phyloP scores from a whole-genome alignment of 2,329 filamentous ascomycete genomes.

The Fusarium aywerte region DNA sequence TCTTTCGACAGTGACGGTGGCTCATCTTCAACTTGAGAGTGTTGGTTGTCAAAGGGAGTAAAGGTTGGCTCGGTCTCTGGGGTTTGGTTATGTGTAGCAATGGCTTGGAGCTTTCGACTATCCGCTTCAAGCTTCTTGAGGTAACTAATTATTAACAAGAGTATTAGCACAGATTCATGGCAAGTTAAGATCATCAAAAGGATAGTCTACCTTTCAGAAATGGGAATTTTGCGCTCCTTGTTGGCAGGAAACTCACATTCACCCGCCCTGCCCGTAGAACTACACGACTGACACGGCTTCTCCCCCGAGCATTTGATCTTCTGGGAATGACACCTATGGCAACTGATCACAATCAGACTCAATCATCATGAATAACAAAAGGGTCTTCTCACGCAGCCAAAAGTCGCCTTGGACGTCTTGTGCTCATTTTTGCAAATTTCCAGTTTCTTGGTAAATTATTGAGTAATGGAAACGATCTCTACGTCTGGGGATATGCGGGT shows the following conservation, averaged over 20 bases:
- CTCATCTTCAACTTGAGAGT: conserved; percentile 34
- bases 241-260: conserved; percentile 55
- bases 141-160: not conserved
- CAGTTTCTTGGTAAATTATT: conserved; percentile 10
- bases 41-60: conserved; percentile 16
- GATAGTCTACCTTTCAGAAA: conserved; percentile 23
- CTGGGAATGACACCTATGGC: conserved; percentile 57
- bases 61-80: conserved; percentile 22
- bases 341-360: conserved; percentile 39
- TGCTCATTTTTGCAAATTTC: conserved; percentile 26
- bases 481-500: conserved; percentile 22
- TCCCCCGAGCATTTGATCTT: conserved; percentile 60
- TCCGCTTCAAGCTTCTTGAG: conserved; percentile 34
- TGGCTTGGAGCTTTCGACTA: conserved; percentile 14
- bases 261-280: conserved; percentile 50
- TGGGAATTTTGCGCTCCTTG: conserved; percentile 55
- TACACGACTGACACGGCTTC: conserved; percentile 56
- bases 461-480: conserved; percentile 23
- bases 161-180: not conserved
- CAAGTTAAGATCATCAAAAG: not conserved
- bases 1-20: conserved; percentile 39
- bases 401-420: conserved; percentile 40
- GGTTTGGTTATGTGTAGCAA: conserved; percentile 21
- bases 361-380: not conserved
- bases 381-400: conserved; percentile 42